These are phyloP conservation scores for Teratosphaeria nubilosa DNA, from an alignment of 2,329 filamentous ascomycete species.

Conservation along the genomic window DNA sequence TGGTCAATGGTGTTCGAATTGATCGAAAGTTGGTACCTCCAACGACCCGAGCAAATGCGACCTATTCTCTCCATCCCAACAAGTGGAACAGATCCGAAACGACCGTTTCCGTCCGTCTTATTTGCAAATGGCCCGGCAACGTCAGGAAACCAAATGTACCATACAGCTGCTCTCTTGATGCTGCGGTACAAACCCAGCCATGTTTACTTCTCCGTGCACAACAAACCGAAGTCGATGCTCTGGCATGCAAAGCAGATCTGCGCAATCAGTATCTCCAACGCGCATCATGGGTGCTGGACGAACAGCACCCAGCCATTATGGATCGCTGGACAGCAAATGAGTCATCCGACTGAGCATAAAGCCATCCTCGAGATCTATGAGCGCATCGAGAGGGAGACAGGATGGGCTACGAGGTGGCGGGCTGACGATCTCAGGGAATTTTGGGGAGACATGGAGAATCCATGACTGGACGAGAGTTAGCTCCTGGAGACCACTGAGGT, in stretches of 20 bases:
- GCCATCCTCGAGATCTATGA: slow-evolving; percentile 40
- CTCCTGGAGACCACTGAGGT: no score
- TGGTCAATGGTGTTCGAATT: slow-evolving; percentile 26
- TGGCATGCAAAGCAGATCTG: slow-evolving; percentile 41
- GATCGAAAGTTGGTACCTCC: slow-evolving; percentile 24
- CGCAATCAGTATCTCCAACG: slow-evolving; percentile 36
- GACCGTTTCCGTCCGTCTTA: slow-evolving; percentile 33
- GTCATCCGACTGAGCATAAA: slow-evolving; percentile 33
- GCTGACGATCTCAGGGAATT: slow-evolving; percentile 43
- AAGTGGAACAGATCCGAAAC: slow-evolving; percentile 6
- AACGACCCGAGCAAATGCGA: slow-evolving; percentile 24
- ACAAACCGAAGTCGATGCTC: slow-evolving; percentile 32
- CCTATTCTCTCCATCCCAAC: slow-evolving; percentile 25
- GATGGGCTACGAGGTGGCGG: slow-evolving; percentile 45
- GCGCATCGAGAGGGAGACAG: slow-evolving; percentile 43
- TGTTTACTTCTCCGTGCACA: slow-evolving; percentile 10
- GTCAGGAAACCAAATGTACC: slow-evolving; percentile 46
- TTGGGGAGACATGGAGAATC: slow-evolving; percentile 31
- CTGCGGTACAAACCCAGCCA: slow-evolving; percentile 40
- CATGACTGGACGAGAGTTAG: background rate
- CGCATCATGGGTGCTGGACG: slow-evolving; percentile 37
- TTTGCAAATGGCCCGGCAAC: slow-evolving; percentile 37
- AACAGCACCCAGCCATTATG: slow-evolving; percentile 39
- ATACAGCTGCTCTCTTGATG: slow-evolving; percentile 45
- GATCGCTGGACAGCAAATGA: slow-evolving; percentile 40